Evolutionary conservation across 306 rosid genomes (phyloP).

Genomic region (Rubus parviflorus): DNA sequence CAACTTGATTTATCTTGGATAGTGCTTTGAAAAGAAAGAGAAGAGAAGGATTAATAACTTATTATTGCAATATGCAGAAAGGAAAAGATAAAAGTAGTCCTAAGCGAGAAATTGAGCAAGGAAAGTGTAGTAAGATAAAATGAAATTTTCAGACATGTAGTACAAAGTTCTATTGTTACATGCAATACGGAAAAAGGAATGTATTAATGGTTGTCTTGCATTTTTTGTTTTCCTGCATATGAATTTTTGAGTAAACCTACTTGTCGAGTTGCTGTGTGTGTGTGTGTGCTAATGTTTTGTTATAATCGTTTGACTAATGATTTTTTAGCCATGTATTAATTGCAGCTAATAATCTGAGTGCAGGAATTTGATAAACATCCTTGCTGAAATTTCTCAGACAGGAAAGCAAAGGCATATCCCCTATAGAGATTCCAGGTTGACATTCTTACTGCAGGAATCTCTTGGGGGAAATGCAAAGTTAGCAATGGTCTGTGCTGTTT

Average conservation of each 20-base stretch:
- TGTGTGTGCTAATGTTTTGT: not conserved
- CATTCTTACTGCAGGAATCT: conserved; percentile 94
- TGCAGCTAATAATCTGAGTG: conserved; percentile 32
- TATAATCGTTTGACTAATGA: not conserved
- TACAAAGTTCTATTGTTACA: not conserved
- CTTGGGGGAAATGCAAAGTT: conserved; percentile 98
- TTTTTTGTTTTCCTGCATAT: not conserved
- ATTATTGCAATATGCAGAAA: not conserved
- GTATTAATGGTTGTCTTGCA: not conserved
- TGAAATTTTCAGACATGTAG: not conserved
- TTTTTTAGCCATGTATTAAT: conserved; percentile 12
- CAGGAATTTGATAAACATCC: conserved; percentile 98
- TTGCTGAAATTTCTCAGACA: conserved; percentile 96
- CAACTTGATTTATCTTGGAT: not conserved
- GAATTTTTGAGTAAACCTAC: not conserved
- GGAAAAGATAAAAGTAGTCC: not conserved
- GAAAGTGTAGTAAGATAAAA: not conserved
- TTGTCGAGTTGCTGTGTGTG: not conserved
- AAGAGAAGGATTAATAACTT: not conserved
- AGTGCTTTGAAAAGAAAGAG: not conserved
- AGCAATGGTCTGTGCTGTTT: conserved; percentile 99
- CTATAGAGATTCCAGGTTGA: conserved; percentile 92
- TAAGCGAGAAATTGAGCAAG: not conserved
- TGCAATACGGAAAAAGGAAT: not conserved
- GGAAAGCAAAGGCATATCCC: conserved; percentile 99